Conservation (phyloP, 179 eudicot genomes). For the Silene noctiflora region DNA sequence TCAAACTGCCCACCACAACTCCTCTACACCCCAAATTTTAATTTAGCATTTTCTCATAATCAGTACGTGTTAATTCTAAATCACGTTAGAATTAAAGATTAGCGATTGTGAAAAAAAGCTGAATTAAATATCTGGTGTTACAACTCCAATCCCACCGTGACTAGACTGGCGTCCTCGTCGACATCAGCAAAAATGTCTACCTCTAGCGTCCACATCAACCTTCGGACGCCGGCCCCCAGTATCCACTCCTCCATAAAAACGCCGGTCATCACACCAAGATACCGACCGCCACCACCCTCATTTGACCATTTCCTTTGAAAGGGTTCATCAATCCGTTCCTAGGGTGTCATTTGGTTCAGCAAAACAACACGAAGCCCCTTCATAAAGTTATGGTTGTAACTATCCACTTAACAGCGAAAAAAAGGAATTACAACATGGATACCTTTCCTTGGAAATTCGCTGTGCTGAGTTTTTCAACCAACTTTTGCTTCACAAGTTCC, state of each 20-base stretch:
- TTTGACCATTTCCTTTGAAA: too few species aligned
- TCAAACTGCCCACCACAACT: neutral
- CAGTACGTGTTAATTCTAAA: neutral
- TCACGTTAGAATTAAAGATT: neutral
- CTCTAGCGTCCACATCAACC: too few species aligned
- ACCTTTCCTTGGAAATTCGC: constrained; percentile 12
- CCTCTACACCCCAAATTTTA: neutral
- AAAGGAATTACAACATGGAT: neutral
- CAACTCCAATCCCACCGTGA: too few species aligned
- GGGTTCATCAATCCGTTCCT: neutral
- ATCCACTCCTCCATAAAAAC: too few species aligned
- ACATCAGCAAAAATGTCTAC: too few species aligned
- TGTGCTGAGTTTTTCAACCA: neutral
- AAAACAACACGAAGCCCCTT: neutral
- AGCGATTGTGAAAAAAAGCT: neutral
- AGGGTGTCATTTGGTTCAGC: neutral
- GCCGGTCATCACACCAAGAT: too few species aligned
- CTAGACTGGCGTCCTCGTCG: too few species aligned
- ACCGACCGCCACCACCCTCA: too few species aligned
- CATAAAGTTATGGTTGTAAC: neutral
- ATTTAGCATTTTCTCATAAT: neutral
- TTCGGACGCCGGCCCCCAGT: too few species aligned
- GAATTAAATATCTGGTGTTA: neutral
- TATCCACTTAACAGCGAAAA: neutral
- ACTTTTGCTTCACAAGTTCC: constrained; percentile 10